Evolutionary conservation across 768 basidiomycete genomes (phyloP).

Genomic region (Hericium erinaceus): DNA sequence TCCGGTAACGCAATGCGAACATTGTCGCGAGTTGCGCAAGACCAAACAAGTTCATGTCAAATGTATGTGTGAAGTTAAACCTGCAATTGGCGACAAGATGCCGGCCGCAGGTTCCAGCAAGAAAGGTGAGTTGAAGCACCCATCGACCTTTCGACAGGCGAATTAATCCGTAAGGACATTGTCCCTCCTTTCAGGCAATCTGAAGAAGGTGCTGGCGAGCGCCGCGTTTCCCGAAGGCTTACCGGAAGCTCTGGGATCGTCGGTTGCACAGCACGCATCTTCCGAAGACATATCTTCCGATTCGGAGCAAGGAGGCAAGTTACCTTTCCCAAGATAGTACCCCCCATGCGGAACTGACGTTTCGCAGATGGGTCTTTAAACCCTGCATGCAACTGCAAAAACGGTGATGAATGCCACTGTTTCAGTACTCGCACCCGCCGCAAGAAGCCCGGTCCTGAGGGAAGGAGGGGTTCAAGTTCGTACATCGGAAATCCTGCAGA

Average conservation of each 20-base stretch:
- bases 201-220: constrained; percentile 49
- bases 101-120: constrained; percentile 21
- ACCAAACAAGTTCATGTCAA: constrained; percentile 76
- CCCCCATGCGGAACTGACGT: not conserved
- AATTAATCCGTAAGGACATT: constrained; percentile 19
- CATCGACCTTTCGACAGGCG: constrained; percentile 3
- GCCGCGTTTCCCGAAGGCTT: constrained; percentile 80
- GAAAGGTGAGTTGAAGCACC: constrained; percentile 49
- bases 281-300: constrained; percentile 44
- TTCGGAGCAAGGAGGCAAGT: constrained; percentile 43
- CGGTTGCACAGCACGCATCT: constrained; percentile 35
- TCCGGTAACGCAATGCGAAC: constrained; percentile 82
- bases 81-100: constrained; percentile 6
- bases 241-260: constrained; percentile 59
- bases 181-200: constrained; percentile 35
- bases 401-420: constrained; percentile 7
- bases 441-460: not conserved
- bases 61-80: constrained; percentile 49
- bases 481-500: not conserved
- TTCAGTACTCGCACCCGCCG: constrained; percentile 1
- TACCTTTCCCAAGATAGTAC: not conserved
- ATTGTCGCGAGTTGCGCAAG: constrained; percentile 75
- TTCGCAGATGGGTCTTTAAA: not conserved
- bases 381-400: constrained; percentile 29
- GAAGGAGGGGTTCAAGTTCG: not conserved